Evolutionary conservation across 73 alveolate genomes (phyloP).

Genomic region (Uronychia binucleata): DNA sequence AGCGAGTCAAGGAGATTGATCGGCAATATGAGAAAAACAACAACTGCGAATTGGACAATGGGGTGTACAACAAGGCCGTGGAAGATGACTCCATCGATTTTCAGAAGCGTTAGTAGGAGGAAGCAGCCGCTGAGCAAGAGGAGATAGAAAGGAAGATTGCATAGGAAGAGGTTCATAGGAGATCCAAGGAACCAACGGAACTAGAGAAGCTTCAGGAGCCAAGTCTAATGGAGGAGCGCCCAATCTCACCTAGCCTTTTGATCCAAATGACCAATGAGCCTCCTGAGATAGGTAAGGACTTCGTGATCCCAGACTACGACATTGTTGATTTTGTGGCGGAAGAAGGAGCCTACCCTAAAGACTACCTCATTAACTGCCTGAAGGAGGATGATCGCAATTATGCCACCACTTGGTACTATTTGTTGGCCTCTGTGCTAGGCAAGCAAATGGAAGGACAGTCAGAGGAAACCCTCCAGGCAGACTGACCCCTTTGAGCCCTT

Average conservation of each 20-base stretch:
- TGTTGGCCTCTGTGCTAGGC: not conserved
- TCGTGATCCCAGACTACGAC: not conserved
- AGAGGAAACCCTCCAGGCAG: not conserved
- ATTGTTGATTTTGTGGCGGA: not conserved
- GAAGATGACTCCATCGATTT: not conserved
- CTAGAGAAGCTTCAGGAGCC: not conserved
- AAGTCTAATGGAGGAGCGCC: too few species aligned
- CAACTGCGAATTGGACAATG: constrained; percentile 33
- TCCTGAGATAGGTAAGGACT: not conserved
- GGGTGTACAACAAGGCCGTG: constrained; percentile 3
- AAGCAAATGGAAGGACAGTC: not conserved
- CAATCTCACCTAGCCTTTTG: not conserved
- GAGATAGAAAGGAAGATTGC: not conserved
- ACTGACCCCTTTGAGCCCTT: too few species aligned
- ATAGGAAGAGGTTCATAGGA: not conserved
- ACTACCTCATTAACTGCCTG: not conserved
- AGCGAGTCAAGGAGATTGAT: constrained; percentile 25
- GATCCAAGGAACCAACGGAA: not conserved
- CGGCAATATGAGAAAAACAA: constrained; percentile 37
- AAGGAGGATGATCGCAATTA: not conserved
- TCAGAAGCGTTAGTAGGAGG: not conserved
- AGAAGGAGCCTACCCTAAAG: not conserved
- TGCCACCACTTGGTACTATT: not conserved
- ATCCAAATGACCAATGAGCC: not conserved
- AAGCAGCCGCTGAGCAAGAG: not conserved